phyloP scores from a whole-genome alignment of 257 asterid species.

The Mentha longifolia region DNA sequence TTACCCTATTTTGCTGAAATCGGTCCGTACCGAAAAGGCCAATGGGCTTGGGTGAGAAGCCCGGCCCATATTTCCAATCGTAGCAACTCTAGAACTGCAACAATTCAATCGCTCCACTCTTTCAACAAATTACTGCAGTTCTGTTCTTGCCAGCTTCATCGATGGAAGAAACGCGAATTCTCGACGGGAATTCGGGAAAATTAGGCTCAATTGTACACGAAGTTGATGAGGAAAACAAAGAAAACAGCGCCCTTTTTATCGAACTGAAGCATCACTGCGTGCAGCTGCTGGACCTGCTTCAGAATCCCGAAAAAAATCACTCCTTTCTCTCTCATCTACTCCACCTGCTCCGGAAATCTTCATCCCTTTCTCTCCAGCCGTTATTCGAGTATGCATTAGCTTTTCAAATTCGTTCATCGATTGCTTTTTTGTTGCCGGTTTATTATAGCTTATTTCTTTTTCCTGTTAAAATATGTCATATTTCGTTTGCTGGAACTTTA shows the following conservation, averaged over 20 bases:
- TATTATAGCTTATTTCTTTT: neutral
- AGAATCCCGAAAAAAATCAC: constrained; percentile 51
- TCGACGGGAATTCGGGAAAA: constrained; percentile 27
- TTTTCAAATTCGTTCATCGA: constrained; percentile 3
- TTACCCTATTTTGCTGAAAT: too few relatives aligned
- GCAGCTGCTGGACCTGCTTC: constrained; percentile 63
- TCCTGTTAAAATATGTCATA: neutral
- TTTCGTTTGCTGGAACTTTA: constrained; percentile 14
- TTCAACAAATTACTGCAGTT: constrained; percentile 4
- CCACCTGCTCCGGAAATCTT: constrained; percentile 58
- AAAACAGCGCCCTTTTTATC: constrained; percentile 44
- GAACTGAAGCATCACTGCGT: constrained; percentile 66
- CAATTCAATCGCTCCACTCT: constrained; percentile 11
- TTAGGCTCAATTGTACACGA: constrained; percentile 26
- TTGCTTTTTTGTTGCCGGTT: constrained; percentile 13
- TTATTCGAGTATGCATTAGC: constrained; percentile 64
- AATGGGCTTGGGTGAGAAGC: neutral
- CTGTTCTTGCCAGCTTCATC: constrained; percentile 1
- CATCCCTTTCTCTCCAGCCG: constrained; percentile 62
- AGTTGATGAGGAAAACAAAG: constrained; percentile 39
- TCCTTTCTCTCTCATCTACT: constrained; percentile 58
- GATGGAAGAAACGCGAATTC: constrained; percentile 38
- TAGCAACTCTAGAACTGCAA: neutral
- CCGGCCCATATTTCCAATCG: neutral
- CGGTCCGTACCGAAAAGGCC: neutral